Base-by-base conservation (phyloP, 371 early-diverging fungal species). In the Chytridiales sp. region DNA sequence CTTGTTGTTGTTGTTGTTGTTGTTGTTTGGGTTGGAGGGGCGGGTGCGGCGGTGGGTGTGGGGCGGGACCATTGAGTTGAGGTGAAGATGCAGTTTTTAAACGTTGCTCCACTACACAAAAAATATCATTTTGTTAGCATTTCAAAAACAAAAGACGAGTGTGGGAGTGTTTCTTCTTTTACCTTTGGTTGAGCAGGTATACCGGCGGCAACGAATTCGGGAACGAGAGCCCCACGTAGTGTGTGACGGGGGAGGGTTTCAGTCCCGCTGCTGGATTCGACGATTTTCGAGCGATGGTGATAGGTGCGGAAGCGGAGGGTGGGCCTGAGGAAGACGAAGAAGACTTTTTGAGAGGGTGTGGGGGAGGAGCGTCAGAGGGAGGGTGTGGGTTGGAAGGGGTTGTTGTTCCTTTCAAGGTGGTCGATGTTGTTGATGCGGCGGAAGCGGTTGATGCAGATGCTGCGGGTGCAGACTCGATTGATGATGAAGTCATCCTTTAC, bases 181-280 rank as follows among this genome's bases (percentile, higher is more conserved):
- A 49, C 49, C 39, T 52, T 13, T 24, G 38, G 24, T 52, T 52
- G 19, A 52, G 39, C 9, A 52, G 13, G 52, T 52, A 52, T n/a
- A 38, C 32, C 6, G 52, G 52, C 38, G 30, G 52, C 19, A 52
- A n/a, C 4, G 52, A 24, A 13, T 52, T 32, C 8, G 52, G 34
- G 38, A 52, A 52, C 39, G 34, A 38, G 17, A 52, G 52, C 5
- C n/a, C 36, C n/a, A n/a, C 13, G 39, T 52, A 52, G 52, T 52
- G 52, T 5, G 52, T 38, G 38, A 38, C 39, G 38, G 52, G 52
- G 32, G 19, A 8, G 34, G 52, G 52, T 19, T 38, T 32, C 9
- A 52, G 8, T 8, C 52, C 52, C 8, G 52, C 52, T 4, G 52
- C 52, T 11, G 52, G 26, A 38, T 52, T 52, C 9, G 52, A 38